These are phyloP conservation scores for Heritiera fomes DNA, from an alignment of 345 rosid species.

Conservation along the genomic window DNA sequence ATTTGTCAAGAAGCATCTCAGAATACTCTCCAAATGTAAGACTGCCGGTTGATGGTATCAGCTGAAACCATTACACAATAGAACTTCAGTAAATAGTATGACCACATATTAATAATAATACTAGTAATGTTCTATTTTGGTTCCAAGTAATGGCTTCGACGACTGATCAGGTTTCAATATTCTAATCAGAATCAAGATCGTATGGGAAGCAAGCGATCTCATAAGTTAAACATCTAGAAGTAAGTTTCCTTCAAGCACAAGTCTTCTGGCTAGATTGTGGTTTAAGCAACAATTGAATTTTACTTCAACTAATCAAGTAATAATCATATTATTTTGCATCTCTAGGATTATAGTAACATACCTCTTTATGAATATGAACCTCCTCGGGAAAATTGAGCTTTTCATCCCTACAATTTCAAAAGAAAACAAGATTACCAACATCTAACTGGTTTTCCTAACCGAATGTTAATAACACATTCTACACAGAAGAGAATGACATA, in stretches of 20 bases:
- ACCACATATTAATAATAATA: too few species aligned
- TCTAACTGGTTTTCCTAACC: neutral
- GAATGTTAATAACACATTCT: neutral
- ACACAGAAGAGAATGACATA: neutral
- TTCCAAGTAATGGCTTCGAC: too few species aligned
- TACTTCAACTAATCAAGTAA: neutral
- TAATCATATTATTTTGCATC: neutral
- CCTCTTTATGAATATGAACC: constrained; percentile 59
- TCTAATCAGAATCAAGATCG: too few species aligned
- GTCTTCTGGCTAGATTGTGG: neutral
- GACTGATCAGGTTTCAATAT: too few species aligned
- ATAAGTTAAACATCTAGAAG: neutral
- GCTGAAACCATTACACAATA: constrained; percentile 35
- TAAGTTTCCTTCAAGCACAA: neutral
- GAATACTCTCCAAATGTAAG: constrained; percentile 66
- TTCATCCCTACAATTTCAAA: constrained; percentile 56
- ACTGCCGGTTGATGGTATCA: constrained; percentile 44
- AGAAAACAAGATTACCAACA: neutral
- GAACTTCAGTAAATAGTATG: neutral
- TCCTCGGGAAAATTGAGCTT: constrained; percentile 70
- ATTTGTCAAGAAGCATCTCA: constrained; percentile 72
- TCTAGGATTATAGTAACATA: constrained; percentile 20
- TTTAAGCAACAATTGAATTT: neutral
- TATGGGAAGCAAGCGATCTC: neutral
- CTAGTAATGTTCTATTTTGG: too few species aligned